phyloP scores from a whole-genome alignment of 257 asterid genomes.

The Nicotiana undulata region DNA sequence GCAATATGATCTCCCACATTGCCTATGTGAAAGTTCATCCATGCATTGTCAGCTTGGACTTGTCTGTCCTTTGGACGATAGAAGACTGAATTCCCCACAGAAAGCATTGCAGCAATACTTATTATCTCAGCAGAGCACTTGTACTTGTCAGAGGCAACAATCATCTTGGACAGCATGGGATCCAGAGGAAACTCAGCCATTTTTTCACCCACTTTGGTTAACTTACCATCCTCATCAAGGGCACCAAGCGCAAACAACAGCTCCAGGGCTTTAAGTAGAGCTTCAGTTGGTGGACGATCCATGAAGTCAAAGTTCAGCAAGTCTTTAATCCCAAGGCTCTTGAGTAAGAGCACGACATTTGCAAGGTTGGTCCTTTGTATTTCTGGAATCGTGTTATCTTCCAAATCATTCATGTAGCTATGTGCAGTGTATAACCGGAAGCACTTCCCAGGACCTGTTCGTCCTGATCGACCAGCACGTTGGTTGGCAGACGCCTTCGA shows the following conservation, averaged over 20 bases:
- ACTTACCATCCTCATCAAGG: conserved; percentile 56
- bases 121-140: conserved; percentile 64
- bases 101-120: conserved; percentile 66
- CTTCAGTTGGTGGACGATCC: conserved; percentile 86
- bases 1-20: conserved; percentile 77
- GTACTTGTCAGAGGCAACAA: conserved; percentile 63
- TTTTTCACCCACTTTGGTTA: conserved; percentile 63
- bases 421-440: conserved; percentile 55
- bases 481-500: conserved; percentile 76
- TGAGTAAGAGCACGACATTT: conserved; percentile 56
- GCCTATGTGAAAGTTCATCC: conserved; percentile 61
- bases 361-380: conserved; percentile 75
- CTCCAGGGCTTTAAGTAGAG: conserved; percentile 64
- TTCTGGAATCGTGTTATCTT: conserved; percentile 64
- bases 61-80: conserved; percentile 71
- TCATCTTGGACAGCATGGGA: conserved; percentile 72
- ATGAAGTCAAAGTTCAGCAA: conserved; percentile 64
- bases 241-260: conserved; percentile 60
- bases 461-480: conserved; percentile 75
- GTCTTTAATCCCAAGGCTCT: conserved; percentile 71
- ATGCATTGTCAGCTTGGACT: conserved; percentile 73
- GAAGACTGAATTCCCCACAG: conserved; percentile 64
- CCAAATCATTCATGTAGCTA: conserved; percentile 50
- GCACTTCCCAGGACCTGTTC: conserved; percentile 81
- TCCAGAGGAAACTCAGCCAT: conserved; percentile 83